phyloP scores from a whole-genome alignment of 305 asterid species.

The Solanum hybrid region DNA sequence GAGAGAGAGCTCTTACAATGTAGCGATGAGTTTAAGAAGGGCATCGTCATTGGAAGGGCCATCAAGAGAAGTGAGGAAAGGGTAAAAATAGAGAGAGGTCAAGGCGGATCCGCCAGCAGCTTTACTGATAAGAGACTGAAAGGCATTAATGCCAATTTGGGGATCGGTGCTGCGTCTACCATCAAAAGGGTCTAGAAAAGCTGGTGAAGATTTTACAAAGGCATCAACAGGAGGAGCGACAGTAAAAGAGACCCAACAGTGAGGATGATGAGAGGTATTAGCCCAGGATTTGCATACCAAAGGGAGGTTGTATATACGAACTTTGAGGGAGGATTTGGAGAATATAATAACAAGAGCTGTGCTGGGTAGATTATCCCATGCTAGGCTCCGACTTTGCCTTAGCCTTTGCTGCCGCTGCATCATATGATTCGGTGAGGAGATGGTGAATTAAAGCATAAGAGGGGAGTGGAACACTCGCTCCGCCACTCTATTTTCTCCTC shows the following conservation, averaged over 20 bases:
- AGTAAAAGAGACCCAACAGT: slow-evolving; percentile 25
- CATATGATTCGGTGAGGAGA: not conserved
- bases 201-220: slow-evolving; percentile 20
- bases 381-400: not conserved
- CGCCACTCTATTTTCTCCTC: not conserved
- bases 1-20: slow-evolving; percentile 10
- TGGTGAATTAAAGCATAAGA: not conserved
- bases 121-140: slow-evolving; percentile 19
- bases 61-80: slow-evolving; percentile 23
- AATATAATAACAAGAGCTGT: slow-evolving; percentile 29
- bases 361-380: slow-evolving; percentile 38
- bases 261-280: slow-evolving; percentile 23
- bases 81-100: slow-evolving; percentile 28
- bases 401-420: not conserved
- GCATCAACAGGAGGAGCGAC: slow-evolving; percentile 7
- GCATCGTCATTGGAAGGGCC: slow-evolving; percentile 28
- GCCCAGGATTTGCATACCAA: slow-evolving; percentile 41
- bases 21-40: slow-evolving; percentile 26
- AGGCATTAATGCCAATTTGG: slow-evolving; percentile 12
- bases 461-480: not conserved
- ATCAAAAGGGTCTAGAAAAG: slow-evolving; percentile 30
- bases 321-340: slow-evolving; percentile 27
- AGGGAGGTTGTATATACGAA: slow-evolving; percentile 25
- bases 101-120: slow-evolving; percentile 26
- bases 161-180: slow-evolving; percentile 23